Evolutionary conservation across 2,329 filamentous ascomycete species (phyloP).

Genomic region (Madurella fahalii): DNA sequence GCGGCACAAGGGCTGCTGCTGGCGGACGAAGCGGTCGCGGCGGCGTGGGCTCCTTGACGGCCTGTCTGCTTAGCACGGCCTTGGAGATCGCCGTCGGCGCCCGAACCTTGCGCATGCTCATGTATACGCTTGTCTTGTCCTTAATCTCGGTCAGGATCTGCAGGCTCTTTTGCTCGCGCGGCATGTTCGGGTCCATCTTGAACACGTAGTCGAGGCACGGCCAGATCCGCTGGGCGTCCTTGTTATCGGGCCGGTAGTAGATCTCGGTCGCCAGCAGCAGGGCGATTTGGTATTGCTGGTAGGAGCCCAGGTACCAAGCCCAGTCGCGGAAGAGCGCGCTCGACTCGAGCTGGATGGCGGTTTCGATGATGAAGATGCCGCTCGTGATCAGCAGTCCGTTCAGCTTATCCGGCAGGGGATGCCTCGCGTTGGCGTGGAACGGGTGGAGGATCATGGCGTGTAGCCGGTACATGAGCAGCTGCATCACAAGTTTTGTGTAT

Average conservation of each 20-base stretch:
- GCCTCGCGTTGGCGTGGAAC: constrained; percentile 50
- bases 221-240: constrained; percentile 65
- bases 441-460: constrained; percentile 66
- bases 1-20: background rate
- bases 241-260: constrained; percentile 53
- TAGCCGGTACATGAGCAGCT: constrained; percentile 58
- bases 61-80: constrained; percentile 35
- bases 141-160: constrained; percentile 60
- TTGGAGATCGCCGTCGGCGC: constrained; percentile 45
- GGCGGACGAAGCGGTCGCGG: constrained; percentile 15
- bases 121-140: constrained; percentile 57
- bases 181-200: constrained; percentile 49
- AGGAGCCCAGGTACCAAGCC: constrained; percentile 68
- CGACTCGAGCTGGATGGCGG: constrained; percentile 45
- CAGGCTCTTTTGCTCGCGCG: constrained; percentile 54
- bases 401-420: constrained; percentile 57
- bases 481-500: constrained; percentile 60
- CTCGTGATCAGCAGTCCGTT: constrained; percentile 61
- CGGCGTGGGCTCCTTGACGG: constrained; percentile 32
- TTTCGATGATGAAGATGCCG: constrained; percentile 49
- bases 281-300: constrained; percentile 69
- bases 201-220: constrained; percentile 69
- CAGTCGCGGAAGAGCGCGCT: constrained; percentile 49
- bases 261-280: constrained; percentile 66
- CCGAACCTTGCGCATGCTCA: constrained; percentile 54